Base-by-base conservation (phyloP, 306 rosid species). In the Cotoneaster glaucophyllus region DNA sequence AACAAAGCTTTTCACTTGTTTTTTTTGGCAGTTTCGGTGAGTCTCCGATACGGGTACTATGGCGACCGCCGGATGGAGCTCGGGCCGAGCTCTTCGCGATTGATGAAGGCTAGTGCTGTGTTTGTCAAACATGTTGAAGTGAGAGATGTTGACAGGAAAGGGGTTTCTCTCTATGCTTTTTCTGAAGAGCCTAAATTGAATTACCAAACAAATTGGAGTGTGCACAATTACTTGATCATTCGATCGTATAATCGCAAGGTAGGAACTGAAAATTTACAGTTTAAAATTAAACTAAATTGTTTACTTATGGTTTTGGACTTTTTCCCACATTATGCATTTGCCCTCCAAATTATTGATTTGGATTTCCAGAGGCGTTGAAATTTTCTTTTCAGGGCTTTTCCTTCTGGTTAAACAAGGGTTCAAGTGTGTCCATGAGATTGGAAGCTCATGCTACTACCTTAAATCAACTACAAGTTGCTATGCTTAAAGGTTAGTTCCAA, bases 361-460 rank as follows among this genome's bases (percentile, higher is more conserved):
- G 50, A 39, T 58, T 19, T 63, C 21, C 32, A 48, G 76, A 74
- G 64, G 48, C 74, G n/a, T 69, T 75, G 73, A 70, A 48, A 3
- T 37, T 37, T 25, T 69, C 8, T 29, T 24, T 70, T 48, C 84
- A 88, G 97, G 92, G 91, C 2, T 86, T 79, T 87, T 83, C 90
- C 26, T 69, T 85, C 78, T 93, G 97, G 96, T 64, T 90, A 71
- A 93, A 90, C 84, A 79, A 82, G 72, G 97, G 97, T 66, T 90
- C 97, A 14, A 84, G 69, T 9, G 79, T 93, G 22, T 72, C 45
- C 57, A 71, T 87, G 81, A 88, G 86, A 76, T 82, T 87, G 89
- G 88, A 90, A 82, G 87, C 92, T 79, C 88, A 78, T 2, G 74
- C 82, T n/a, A 79, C 79, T 50, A 63, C 14, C 56, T 15, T 88